Percentiles rank a stretch among this genome's conserved stretches.
phyloP scores from a whole-genome alignment of 306 rosid genomes.

The Prunus mume region DNA sequence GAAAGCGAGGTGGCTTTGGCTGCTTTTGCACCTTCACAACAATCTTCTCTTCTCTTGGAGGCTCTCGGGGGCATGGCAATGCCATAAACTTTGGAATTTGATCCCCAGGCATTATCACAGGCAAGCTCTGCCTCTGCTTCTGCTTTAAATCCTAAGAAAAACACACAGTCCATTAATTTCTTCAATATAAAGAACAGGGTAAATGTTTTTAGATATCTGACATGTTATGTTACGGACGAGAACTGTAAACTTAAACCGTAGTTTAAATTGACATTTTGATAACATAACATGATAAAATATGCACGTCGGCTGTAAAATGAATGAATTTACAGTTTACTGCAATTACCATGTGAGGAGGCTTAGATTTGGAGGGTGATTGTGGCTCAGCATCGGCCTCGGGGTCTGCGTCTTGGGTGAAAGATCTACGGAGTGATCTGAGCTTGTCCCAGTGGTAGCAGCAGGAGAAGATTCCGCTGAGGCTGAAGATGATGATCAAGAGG shows the following conservation, averaged over 20 bases:
- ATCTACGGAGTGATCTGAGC: constrained; percentile 64
- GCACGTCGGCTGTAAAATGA: neutral
- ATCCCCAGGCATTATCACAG: constrained; percentile 95
- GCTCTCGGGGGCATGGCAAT: constrained; percentile 79
- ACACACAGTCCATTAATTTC: neutral
- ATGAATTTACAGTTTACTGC: neutral
- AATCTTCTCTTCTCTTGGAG: constrained; percentile 42
- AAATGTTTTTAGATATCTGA: neutral
- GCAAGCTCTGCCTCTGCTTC: constrained; percentile 47
- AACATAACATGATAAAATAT: neutral
- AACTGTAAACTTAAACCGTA: neutral
- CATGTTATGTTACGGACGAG: neutral
- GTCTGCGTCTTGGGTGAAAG: constrained; percentile 30
- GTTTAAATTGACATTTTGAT: neutral
- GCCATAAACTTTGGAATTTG: constrained; percentile 79
- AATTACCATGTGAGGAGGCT: constrained; percentile 37
- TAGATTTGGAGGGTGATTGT: constrained; percentile 41
- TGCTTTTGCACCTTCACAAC: constrained; percentile 39
- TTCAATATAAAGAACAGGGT: neutral
- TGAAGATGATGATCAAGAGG: constrained; percentile 75
- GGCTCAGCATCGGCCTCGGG: constrained; percentile 31
- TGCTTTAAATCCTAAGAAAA: constrained; percentile 39
- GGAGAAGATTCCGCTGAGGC: constrained; percentile 91
- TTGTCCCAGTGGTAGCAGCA: constrained; percentile 99
- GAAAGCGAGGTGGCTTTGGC: constrained; percentile 49